Base-by-base conservation (phyloP, 202 grass and related monocot genomes). In the Setaria viridis region DNA sequence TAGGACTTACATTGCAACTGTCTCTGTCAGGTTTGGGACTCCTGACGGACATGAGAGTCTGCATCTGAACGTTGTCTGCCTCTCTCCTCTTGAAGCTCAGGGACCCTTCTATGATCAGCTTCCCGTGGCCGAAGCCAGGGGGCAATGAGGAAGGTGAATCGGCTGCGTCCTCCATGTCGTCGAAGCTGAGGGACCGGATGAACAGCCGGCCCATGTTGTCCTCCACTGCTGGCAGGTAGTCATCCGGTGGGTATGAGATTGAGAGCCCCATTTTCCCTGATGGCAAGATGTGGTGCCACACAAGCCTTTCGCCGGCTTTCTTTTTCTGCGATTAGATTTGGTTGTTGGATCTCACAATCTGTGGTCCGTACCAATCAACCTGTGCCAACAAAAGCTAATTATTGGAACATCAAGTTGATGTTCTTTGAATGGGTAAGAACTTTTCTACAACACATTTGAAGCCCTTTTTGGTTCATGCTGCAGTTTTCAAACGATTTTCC, bases 21-120 rank as follows among this genome's bases (percentile, higher is more conserved):
- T 77, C 84, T 6, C 32, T 74, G 6, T 77, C 75, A 63, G 67
- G 64, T 45, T 79, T 63, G n/a, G 85, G 87, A 50, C 74, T 92
- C 72, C 70, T 90, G 4, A 78, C 37, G 50, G 89, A 75, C 41
- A 90, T n/a, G 70, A 74, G 60, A 13, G 82, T 90, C 74, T 90
- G 87, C 66, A 88, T 32, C 68, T 87, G 67, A 67, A 87, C 35
- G 51, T 47, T 62, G 17, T 92, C 89, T n/a, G 68, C 14, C 66
- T 91, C 87, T 72, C 80, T 87, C 62, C 82, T 88, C 41, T 92
- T 90, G 76, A 94, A 97, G 79, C 91, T 88, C 63, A 87, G 67
- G 11, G 83, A 90, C 10, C 88, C 86, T 81, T 97, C 76, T 25
- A 82, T 78, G 41, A 90, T 33, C 47, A 92, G 72, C 66, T 87